Evolutionary conservation across 2,329 filamentous ascomycete genomes (phyloP), one percentile per base, ranked within the genome.

Genomic region (Akanthomyces muscarius): DNA sequence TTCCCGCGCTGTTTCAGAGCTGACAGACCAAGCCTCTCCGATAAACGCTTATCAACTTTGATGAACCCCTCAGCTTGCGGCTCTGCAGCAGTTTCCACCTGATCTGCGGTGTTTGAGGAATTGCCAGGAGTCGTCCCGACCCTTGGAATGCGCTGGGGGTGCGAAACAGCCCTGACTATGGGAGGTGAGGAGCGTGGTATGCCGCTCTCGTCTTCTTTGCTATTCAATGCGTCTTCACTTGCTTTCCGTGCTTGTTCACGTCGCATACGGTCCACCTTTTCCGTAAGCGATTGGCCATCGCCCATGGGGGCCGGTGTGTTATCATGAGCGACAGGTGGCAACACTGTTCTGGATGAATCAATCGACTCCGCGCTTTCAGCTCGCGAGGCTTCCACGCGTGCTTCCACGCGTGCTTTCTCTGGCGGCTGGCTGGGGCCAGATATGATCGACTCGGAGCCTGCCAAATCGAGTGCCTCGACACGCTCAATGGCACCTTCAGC

Each of bases 21-120:
- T 33, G 81, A 81, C 1, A 94, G 76, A 0, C 87, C 87, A 14
- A 92, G 78, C 61, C 89, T 86, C 67, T 92, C 92, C 16, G 86
- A 86, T 62, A 97, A 80, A 69, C 91, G 92, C 75, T 91, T 94
- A 66, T 97, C 91, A 41, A 76, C 76, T 68, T 82, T 84, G 62
- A 75, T 67, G 25, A 78, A 75, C 10, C 77, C 75, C 50, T 80
- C 79, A 4, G 73, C 71, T 10, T 72, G 53, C 28, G 30, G n/a
- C 48, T 62, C 59, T 42, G 50, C 21, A 16, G 21, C 42, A 53
- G n/a, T 11, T 16, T 61, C 58, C 23, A 42, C 38, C 13, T 52
- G 42, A n/a, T 62, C 59, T 11, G 21, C 42, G 8, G 21, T 10
- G 10, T 48, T 62, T 4, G 59, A 48, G 21, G 59, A 25, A 13